A percentile compares a stretch with the other conserved stretches of the same genome.
These are phyloP conservation scores for Casuarina cunninghamiana DNA, from an alignment of 306 rosid species.

Conservation along the genomic window DNA sequence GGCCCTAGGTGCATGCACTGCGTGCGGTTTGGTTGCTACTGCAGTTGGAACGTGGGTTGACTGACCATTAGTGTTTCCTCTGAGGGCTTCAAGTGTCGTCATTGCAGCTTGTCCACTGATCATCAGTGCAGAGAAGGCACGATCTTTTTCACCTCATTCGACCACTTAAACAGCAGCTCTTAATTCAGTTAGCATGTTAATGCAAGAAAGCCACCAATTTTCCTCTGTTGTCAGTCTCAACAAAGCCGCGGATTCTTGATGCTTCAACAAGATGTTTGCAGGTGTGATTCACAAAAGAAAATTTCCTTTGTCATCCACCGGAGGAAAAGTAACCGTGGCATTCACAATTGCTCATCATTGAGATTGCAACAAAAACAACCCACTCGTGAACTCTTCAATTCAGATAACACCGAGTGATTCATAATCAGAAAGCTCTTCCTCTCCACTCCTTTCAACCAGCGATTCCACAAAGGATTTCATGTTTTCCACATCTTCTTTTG, in stretches of 20 bases:
- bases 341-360: not conserved
- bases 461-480: constrained; percentile 66
- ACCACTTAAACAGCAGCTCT: not conserved
- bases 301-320: not conserved
- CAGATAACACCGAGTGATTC: not conserved
- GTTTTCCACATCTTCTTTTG: constrained; percentile 52
- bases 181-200: not conserved
- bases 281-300: not conserved
- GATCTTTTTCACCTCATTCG: no score
- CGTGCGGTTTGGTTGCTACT: no score
- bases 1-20: no score
- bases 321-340: not conserved
- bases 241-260: not conserved
- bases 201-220: not conserved
- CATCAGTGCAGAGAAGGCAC: no score
- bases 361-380: constrained; percentile 8
- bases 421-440: not conserved
- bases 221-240: not conserved
- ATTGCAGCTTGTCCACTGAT: no score
- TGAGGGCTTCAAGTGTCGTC: no score
- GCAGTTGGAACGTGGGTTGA: no score
- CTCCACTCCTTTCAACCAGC: constrained; percentile 29
- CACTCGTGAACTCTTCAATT: not conserved
- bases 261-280: not conserved
- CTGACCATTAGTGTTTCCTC: no score